phyloP scores from a whole-genome alignment of 805 yeast genomes.

The Hanseniaspora hatyaiensis region DNA sequence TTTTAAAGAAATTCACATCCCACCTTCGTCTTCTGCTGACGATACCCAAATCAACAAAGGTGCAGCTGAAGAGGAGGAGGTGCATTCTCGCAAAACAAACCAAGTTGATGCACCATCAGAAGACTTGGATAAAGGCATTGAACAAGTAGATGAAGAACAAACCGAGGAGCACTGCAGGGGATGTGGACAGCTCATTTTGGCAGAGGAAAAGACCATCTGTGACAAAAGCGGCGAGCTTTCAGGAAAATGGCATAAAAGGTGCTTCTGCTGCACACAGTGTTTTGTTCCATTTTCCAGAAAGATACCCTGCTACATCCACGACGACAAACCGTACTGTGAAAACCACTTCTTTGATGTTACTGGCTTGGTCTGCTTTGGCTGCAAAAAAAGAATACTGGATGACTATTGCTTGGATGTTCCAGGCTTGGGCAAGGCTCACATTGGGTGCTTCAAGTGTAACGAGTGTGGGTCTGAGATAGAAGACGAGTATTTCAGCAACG shows the following conservation, averaged over 20 bases:
- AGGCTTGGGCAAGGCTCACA: slow-evolving; percentile 7
- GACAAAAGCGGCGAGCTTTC: slow-evolving; percentile 53
- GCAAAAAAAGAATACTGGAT: slow-evolving; percentile 7
- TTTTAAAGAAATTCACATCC: neutral
- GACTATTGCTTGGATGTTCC: slow-evolving; percentile 13
- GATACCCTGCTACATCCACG: slow-evolving; percentile 59
- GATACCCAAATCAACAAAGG: too few relatives aligned
- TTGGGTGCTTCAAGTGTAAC: slow-evolving; percentile 13
- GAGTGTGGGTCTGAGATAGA: slow-evolving; percentile 2
- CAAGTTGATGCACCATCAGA: neutral
- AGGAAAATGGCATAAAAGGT: slow-evolving; percentile 88
- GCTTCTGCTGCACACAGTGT: slow-evolving; percentile 70
- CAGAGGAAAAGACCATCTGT: slow-evolving; percentile 51
- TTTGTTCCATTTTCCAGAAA: slow-evolving; percentile 43
- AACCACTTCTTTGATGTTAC: slow-evolving; percentile 36
- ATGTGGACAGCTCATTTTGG: slow-evolving; percentile 43
- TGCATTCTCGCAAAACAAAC: too few relatives aligned
- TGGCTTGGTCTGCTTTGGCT: slow-evolving; percentile 10
- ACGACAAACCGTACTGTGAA: slow-evolving; percentile 74
- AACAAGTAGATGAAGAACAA: neutral
- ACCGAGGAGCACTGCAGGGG: slow-evolving; percentile 76
- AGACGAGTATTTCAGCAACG: slow-evolving; percentile 13
- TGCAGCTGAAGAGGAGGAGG: too few relatives aligned
- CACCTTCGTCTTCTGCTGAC: too few relatives aligned
- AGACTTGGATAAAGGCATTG: too few relatives aligned